phyloP scores from a whole-genome alignment of 495 filamentous ascomycete species.

The Cairneyella variabilis region DNA sequence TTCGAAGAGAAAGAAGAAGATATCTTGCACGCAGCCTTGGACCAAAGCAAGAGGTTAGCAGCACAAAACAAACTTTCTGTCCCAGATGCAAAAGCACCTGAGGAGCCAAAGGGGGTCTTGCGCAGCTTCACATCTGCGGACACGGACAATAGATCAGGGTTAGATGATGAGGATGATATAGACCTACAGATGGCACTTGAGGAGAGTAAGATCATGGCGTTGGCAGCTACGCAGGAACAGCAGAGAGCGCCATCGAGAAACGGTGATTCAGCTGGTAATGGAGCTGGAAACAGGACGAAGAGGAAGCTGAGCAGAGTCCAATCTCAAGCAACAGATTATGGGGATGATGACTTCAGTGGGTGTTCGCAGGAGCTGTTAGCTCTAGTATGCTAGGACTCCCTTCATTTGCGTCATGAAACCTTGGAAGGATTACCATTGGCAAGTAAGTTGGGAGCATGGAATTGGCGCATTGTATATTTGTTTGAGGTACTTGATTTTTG shows the following conservation, averaged over 20 bases:
- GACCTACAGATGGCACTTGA: background rate
- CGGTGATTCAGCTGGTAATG: background rate
- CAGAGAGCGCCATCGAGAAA: background rate
- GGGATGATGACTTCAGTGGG: conserved; percentile 20
- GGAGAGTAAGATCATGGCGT: background rate
- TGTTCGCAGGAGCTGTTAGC: conserved; percentile 11
- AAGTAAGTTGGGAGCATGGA: too few relatives aligned
- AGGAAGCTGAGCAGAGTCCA: conserved; percentile 9
- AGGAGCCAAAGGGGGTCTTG: too few relatives aligned
- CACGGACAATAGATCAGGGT: background rate
- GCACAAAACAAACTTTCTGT: background rate
- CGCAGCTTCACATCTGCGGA: too few relatives aligned
- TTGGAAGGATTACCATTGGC: too few relatives aligned
- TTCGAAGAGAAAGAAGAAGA: conserved; percentile 28
- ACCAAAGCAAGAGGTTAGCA: conserved; percentile 17
- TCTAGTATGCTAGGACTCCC: too few relatives aligned
- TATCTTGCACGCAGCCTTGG: conserved; percentile 17
- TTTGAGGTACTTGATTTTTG: background rate
- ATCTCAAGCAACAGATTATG: conserved; percentile 22
- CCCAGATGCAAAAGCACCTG: background rate
- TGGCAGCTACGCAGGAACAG: background rate
- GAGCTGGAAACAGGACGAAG: background rate
- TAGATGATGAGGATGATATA: background rate
- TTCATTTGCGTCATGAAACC: too few relatives aligned
- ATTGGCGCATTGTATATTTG: too few relatives aligned